phyloP scores from a whole-genome alignment of 2,329 filamentous ascomycete species.

The Phialocephala sp. region DNA sequence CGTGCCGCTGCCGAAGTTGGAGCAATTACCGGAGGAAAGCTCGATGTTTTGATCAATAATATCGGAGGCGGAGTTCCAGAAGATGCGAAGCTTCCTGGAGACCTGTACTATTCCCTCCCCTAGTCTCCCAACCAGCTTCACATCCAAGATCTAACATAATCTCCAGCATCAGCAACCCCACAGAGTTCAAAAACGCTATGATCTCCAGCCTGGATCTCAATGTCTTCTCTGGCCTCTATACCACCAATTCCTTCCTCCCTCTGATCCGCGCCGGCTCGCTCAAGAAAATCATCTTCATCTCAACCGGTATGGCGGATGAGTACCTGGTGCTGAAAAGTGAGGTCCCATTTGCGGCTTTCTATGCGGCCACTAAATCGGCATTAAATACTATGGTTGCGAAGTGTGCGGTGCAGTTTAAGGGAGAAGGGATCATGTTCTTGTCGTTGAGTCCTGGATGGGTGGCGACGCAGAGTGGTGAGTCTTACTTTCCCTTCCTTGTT shows the following conservation, averaged over 20 bases:
- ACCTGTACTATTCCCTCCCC: not conserved
- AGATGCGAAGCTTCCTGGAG: not conserved
- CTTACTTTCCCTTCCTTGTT: not conserved
- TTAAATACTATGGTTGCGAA: conserved; percentile 59
- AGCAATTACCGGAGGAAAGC: conserved; percentile 13
- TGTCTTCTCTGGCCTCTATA: conserved; percentile 56
- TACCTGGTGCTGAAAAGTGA: conserved; percentile 48
- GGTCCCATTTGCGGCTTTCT: conserved; percentile 47
- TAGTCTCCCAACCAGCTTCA: not conserved
- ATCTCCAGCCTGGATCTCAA: conserved; percentile 51
- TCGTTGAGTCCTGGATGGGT: conserved; percentile 58
- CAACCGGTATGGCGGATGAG: conserved; percentile 54
- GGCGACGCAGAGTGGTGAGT: conserved; percentile 38
- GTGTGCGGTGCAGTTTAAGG: conserved; percentile 52
- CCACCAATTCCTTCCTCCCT: conserved; percentile 59
- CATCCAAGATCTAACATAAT: not conserved
- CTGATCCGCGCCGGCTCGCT: conserved; percentile 54
- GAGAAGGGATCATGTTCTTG: conserved; percentile 58
- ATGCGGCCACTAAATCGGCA: conserved; percentile 57
- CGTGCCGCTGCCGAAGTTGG: conserved; percentile 13
- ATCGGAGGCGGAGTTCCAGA: not conserved
- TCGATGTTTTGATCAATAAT: conserved; percentile 23
- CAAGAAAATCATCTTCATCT: conserved; percentile 62
- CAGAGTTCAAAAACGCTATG: conserved; percentile 34
- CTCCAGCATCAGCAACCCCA: conserved; percentile 21